Percentiles rank a stretch among this genome's conserved stretches.
These are phyloP conservation scores for Xylaria sp. DNA, from an alignment of 2,329 filamentous ascomycete genomes.

Conservation along the genomic window DNA sequence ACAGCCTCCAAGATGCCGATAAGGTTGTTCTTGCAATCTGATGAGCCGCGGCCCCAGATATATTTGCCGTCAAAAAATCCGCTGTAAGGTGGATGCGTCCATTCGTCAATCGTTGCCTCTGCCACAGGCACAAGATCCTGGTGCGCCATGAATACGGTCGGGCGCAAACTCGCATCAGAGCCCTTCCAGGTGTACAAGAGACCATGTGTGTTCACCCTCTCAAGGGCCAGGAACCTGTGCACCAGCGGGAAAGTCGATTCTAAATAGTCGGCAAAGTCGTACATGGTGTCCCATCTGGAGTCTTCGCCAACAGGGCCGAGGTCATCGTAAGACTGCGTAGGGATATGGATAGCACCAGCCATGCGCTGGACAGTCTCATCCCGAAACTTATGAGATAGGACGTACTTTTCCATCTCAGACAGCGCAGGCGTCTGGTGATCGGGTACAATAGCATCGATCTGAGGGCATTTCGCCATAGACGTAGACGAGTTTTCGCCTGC, in stretches of 20 bases:
- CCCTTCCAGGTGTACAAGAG: constrained; percentile 69
- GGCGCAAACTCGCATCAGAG: constrained; percentile 60
- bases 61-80: constrained; percentile 67
- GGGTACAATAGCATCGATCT: constrained; percentile 51
- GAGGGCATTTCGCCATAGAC: constrained; percentile 46
- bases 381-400: constrained; percentile 49
- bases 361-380: constrained; percentile 52
- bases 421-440: constrained; percentile 44
- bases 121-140: constrained; percentile 72
- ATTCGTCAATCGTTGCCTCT: constrained; percentile 60
- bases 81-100: constrained; percentile 70
- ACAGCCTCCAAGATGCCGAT: constrained; percentile 66
- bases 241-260: constrained; percentile 62
- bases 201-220: constrained; percentile 69
- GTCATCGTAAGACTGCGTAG: constrained; percentile 66
- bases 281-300: constrained; percentile 68
- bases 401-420: constrained; percentile 49
- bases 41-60: constrained; percentile 70
- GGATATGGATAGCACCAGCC: constrained; percentile 62
- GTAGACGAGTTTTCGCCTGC: constrained; percentile 43
- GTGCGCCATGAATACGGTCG: constrained; percentile 70
- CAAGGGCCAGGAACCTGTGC: constrained; percentile 59
- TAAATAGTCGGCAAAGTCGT: constrained; percentile 63
- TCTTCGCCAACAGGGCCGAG: constrained; percentile 66
- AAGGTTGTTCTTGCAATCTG: constrained; percentile 71